Conservation (phyloP, 352 stramenopile genomes). For the Pythium chondricola region DNA sequence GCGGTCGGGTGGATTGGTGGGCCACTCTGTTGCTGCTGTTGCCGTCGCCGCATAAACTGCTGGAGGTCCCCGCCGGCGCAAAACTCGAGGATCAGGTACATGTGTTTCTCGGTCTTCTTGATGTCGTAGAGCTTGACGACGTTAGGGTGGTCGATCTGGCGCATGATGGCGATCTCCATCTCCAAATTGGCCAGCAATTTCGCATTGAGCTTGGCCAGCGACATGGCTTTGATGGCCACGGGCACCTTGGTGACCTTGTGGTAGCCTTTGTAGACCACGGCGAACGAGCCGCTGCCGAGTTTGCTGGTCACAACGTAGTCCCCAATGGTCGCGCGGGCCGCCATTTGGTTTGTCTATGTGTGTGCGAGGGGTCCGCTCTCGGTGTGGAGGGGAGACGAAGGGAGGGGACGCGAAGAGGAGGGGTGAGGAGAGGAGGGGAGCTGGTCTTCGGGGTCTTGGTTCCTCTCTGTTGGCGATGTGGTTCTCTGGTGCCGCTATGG, state of each 20-base stretch:
- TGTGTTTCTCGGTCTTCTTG: constrained; percentile 92
- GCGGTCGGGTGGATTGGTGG: neutral
- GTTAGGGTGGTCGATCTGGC: constrained; percentile 93
- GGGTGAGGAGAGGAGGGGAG: no score
- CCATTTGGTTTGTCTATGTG: constrained; percentile 1
- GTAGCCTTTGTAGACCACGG: constrained; percentile 83
- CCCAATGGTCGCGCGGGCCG: constrained; percentile 50
- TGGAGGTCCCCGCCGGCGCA: constrained; percentile 95
- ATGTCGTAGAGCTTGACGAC: constrained; percentile 96
- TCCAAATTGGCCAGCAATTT: constrained; percentile 96
- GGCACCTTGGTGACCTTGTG: constrained; percentile 63
- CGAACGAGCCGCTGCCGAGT: constrained; percentile 92
- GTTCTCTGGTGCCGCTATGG: no score
- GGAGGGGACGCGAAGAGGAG: no score
- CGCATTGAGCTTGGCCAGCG: constrained; percentile 89
- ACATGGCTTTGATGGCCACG: constrained; percentile 95
- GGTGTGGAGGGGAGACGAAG: no score
- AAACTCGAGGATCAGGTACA: constrained; percentile 97
- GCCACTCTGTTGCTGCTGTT: constrained; percentile 21
- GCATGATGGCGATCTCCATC: constrained; percentile 95
- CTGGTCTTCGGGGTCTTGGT: no score
- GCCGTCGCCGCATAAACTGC: constrained; percentile 81
- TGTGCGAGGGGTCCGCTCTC: no score
- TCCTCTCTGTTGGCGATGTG: no score
- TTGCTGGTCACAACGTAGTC: constrained; percentile 89